These are phyloP conservation scores for Diaporthe velutina DNA, from an alignment of 2,329 filamentous ascomycete genomes.

Conservation along the genomic window DNA sequence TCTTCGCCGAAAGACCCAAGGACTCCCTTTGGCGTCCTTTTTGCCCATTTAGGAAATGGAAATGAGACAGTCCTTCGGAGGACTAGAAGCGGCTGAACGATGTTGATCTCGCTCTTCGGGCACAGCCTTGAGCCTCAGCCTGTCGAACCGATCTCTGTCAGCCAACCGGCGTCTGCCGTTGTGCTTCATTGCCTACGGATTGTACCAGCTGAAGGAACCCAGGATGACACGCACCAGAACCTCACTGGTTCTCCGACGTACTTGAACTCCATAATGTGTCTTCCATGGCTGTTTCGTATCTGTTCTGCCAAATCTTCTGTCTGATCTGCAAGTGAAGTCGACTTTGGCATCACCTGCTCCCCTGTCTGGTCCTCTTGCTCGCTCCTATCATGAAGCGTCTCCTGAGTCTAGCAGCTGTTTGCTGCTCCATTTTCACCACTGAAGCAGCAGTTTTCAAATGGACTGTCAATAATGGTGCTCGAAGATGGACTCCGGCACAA, in stretches of 20 bases:
- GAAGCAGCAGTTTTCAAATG: conserved; percentile 37
- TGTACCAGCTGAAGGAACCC: background rate
- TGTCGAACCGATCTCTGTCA: background rate
- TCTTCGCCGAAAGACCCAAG: background rate
- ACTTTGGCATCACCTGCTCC: background rate
- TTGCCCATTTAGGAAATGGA: background rate
- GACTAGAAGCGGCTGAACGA: background rate
- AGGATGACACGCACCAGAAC: background rate
- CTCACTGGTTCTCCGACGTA: background rate
- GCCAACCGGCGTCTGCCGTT: background rate
- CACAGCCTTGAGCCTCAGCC: background rate
- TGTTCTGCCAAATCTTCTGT: background rate
- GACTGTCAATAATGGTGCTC: conserved; percentile 6
- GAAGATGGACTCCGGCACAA: conserved; percentile 30
- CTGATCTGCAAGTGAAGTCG: background rate
- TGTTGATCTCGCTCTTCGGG: background rate
- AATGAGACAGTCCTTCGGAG: conserved; percentile 9
- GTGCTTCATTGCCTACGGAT: background rate
- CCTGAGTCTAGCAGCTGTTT: conserved; percentile 28
- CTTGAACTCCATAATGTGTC: background rate
- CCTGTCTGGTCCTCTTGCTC: background rate
- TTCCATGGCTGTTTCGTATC: background rate
- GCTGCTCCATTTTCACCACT: background rate
- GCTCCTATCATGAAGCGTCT: conserved; percentile 16
- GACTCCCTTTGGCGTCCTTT: background rate